Conservation (phyloP, 129 eudicot genomes). For the Heracleum sosnowskyi region DNA sequence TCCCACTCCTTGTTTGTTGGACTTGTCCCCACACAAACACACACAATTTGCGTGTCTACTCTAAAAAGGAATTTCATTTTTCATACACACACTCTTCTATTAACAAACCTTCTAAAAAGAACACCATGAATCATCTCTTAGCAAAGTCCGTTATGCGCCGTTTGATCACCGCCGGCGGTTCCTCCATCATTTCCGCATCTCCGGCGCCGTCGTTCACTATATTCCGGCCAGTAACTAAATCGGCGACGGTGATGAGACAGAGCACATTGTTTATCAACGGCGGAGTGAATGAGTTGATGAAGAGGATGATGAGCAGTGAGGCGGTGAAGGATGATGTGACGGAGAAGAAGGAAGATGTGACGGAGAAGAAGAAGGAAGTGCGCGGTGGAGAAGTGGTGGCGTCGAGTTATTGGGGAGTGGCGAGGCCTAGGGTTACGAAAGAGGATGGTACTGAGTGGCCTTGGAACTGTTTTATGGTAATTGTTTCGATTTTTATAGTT, state of each 20-base stretch:
- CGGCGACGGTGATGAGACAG: conserved; percentile 25
- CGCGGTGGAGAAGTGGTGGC: conserved; percentile 13
- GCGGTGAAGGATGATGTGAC: conserved; percentile 24
- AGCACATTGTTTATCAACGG: conserved; percentile 20
- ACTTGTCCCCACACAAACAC: not conserved
- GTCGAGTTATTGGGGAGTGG: conserved; percentile 80
- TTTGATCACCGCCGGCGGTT: conserved; percentile 24
- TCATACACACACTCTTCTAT: not conserved
- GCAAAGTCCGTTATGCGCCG: conserved; percentile 38
- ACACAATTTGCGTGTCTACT: not conserved
- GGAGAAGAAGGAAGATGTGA: conserved; percentile 43
- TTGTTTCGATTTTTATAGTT: not conserved
- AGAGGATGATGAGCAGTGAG: conserved; percentile 57
- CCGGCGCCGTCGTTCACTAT: conserved; percentile 12
- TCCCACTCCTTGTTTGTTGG: not conserved
- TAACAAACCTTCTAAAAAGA: not conserved
- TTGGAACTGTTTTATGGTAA: conserved; percentile 98
- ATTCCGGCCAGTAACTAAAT: conserved; percentile 15
- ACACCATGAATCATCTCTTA: conserved; percentile 44
- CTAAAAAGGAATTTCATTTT: not conserved
- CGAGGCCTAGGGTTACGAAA: conserved; percentile 37
- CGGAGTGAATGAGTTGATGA: conserved; percentile 19
- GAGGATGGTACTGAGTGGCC: conserved; percentile 94
- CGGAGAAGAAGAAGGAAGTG: conserved; percentile 22
- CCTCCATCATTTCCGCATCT: conserved; percentile 17